Evolutionary conservation across 345 rosid genomes (phyloP).

Genomic region (Dipteronia sinensis): DNA sequence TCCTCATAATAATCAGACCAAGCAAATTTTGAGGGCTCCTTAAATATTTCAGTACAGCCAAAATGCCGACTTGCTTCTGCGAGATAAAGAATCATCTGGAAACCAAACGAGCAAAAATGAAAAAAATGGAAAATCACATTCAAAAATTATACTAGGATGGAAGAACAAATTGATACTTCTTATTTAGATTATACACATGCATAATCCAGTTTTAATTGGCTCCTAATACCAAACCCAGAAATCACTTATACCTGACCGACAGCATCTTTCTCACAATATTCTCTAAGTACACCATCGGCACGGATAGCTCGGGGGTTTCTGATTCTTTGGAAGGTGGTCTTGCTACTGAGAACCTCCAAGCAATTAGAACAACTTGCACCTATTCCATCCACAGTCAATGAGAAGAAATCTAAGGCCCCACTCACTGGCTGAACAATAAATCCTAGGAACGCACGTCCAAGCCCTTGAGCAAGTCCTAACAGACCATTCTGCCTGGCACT

Average conservation of each 20-base stretch:
- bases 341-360: slow-evolving; percentile 71
- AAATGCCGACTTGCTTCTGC: slow-evolving; percentile 89
- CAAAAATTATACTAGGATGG: neutral
- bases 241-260: slow-evolving; percentile 70
- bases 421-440: slow-evolving; percentile 89
- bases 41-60: slow-evolving; percentile 91
- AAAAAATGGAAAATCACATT: slow-evolving; percentile 9
- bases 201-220: neutral
- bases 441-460: slow-evolving; percentile 87
- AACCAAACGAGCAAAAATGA: slow-evolving; percentile 22
- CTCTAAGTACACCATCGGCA: slow-evolving; percentile 75
- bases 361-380: slow-evolving; percentile 95
- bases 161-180: slow-evolving; percentile 9
- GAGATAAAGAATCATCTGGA: slow-evolving; percentile 86
- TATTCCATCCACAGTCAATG: slow-evolving; percentile 92
- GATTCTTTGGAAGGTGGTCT: slow-evolving; percentile 63
- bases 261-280: slow-evolving; percentile 89
- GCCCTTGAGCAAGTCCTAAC: slow-evolving; percentile 92
- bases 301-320: slow-evolving; percentile 91
- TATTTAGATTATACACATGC: neutral
- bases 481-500: slow-evolving; percentile 90
- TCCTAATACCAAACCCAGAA: slow-evolving; percentile 2
- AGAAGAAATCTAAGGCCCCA: slow-evolving; percentile 95
- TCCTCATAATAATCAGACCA: slow-evolving; percentile 86
- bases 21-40: slow-evolving; percentile 94